Evolutionary conservation across 1,284 basidiomycete genomes (phyloP).

Genomic region (Taiwanofungus camphoratus): DNA sequence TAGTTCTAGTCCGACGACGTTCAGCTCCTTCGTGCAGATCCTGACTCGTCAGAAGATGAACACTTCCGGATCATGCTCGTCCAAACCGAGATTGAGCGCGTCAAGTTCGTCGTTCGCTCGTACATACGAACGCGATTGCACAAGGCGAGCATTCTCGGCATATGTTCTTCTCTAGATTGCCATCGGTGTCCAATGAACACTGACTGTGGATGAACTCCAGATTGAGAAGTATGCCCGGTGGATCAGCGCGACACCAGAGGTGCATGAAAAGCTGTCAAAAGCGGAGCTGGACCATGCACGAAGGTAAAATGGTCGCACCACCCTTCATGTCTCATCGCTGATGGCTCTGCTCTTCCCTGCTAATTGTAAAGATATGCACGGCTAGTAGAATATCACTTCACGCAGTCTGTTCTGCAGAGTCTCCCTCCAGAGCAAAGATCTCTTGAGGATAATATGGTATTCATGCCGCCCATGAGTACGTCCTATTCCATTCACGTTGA

Average conservation of each 20-base stretch:
- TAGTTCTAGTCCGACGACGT: constrained; percentile 31
- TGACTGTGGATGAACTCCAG: constrained; percentile 33
- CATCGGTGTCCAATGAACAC: too few species aligned
- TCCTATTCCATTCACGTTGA: constrained; percentile 10
- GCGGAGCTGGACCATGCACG: constrained; percentile 77
- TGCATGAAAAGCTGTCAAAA: constrained; percentile 70
- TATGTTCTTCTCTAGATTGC: not conserved
- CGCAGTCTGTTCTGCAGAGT: constrained; percentile 69
- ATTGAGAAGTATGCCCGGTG: constrained; percentile 83
- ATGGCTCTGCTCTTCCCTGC: too few species aligned
- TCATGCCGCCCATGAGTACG: constrained; percentile 76
- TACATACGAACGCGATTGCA: constrained; percentile 82
- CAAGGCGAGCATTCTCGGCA: constrained; percentile 56
- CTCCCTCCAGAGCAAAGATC: constrained; percentile 70
- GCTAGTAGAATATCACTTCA: constrained; percentile 70
- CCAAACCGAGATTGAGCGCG: constrained; percentile 88
- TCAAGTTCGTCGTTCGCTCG: constrained; percentile 83
- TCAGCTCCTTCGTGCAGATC: constrained; percentile 68
- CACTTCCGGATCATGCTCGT: constrained; percentile 88
- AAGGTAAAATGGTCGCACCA: constrained; percentile 37
- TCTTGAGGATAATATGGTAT: constrained; percentile 67
- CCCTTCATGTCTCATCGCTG: not conserved
- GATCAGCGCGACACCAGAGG: constrained; percentile 60
- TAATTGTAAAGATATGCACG: constrained; percentile 57
- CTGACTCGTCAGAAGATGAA: constrained; percentile 81